Conservation (phyloP, 371 early-diverging fungal species). For the Rhizopus delemar region DNA sequence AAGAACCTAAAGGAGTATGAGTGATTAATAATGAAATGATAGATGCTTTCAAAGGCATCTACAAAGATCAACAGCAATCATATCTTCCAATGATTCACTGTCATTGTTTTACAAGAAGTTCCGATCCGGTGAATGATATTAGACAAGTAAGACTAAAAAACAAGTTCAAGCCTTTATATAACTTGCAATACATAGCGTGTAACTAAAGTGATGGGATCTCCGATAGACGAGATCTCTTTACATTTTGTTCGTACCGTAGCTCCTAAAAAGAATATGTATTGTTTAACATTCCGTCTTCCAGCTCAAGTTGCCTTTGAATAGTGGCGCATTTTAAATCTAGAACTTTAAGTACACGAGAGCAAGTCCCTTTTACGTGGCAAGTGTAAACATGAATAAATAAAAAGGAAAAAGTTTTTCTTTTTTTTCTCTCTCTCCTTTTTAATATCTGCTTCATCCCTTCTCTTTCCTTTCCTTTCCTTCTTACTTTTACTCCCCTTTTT, state of each 20-base stretch:
- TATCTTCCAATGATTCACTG: constrained; percentile 84
- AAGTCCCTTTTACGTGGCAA: not conserved
- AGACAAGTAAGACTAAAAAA: constrained; percentile 9
- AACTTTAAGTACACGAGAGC: not conserved
- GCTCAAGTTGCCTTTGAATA: constrained; percentile 54
- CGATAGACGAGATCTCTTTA: constrained; percentile 51
- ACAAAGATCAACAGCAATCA: constrained; percentile 29
- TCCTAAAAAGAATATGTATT: constrained; percentile 97
- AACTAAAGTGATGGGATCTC: constrained; percentile 51
- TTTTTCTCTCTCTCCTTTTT: not conserved
- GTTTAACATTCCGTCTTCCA: constrained; percentile 80
- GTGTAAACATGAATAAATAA: not conserved
- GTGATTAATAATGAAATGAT: not conserved
- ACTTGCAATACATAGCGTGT: constrained; percentile 46
- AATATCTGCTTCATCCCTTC: not conserved
- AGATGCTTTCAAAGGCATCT: constrained; percentile 71
- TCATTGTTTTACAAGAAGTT: constrained; percentile 91
- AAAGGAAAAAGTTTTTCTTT: not conserved
- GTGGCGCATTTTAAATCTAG: not conserved
- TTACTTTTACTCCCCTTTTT: not conserved
- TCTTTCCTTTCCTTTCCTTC: not conserved
- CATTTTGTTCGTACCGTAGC: constrained; percentile 92
- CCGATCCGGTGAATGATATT: constrained; percentile 70
- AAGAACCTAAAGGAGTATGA: not conserved
- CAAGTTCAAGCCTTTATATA: constrained; percentile 81